phyloP scores from a whole-genome alignment of 345 rosid species.

The Nasturtium officinale region DNA sequence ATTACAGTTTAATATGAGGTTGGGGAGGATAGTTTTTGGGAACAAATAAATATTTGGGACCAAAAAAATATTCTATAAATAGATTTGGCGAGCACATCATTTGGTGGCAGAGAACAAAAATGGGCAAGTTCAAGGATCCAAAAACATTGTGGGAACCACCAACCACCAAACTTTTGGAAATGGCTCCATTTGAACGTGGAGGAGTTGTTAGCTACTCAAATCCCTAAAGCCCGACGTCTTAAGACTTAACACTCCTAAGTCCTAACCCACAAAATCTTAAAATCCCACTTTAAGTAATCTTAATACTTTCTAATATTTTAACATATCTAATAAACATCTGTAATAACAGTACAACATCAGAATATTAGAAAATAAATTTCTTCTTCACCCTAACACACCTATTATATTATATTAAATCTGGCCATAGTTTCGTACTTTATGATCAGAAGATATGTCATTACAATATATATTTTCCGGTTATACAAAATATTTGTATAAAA shows the following conservation, averaged over 20 bases:
- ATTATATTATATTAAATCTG: background rate
- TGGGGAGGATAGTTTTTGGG: constrained; percentile 2
- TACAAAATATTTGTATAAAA: background rate
- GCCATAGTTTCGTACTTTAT: background rate
- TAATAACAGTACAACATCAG: constrained; percentile 7
- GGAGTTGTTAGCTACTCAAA: constrained; percentile 33
- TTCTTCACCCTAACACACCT: background rate
- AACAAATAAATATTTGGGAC: constrained; percentile 44
- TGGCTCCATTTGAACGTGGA: constrained; percentile 37
- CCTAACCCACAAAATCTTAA: constrained; percentile 19
- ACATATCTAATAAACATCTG: background rate
- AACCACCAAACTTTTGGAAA: constrained; percentile 43
- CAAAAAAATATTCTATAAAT: constrained; percentile 33
- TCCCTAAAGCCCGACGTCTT: constrained; percentile 1
- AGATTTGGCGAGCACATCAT: constrained; percentile 50
- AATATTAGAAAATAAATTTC: background rate
- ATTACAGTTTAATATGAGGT: background rate
- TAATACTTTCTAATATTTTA: constrained; percentile 2
- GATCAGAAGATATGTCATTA: background rate
- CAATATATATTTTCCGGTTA: background rate
- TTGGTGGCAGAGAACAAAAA: constrained; percentile 45
- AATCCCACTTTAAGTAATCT: constrained; percentile 17
- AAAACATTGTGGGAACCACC: constrained; percentile 45
- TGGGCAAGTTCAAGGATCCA: constrained; percentile 81
- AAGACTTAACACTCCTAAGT: too few relatives aligned